Percentiles rank a stretch among this genome's conserved stretches.
Evolutionary conservation across 495 filamentous ascomycete genomes (phyloP).

Genomic region (Penicillium alfredii): DNA sequence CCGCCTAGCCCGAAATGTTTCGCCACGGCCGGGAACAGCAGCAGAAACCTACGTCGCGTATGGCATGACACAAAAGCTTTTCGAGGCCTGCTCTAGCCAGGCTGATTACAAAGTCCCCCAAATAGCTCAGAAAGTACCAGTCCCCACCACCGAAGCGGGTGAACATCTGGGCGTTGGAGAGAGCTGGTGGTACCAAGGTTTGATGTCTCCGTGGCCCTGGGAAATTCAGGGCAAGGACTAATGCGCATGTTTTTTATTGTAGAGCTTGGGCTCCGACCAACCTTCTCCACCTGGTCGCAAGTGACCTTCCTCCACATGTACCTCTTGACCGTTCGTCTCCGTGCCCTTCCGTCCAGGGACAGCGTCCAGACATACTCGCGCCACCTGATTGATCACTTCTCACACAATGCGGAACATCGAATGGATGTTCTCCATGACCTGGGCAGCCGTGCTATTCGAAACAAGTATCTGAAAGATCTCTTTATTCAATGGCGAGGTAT

Average conservation of each 20-base stretch:
- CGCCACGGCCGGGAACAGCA: constrained; percentile 31
- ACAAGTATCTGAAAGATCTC: constrained; percentile 85
- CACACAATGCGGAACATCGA: constrained; percentile 80
- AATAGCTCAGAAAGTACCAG: constrained; percentile 42
- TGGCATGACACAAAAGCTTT: constrained; percentile 69
- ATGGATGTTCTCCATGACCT: constrained; percentile 74
- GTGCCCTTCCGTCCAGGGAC: constrained; percentile 59
- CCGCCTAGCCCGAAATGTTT: constrained; percentile 28
- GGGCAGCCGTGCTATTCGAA: constrained; percentile 56
- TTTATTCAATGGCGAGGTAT: constrained; percentile 88
- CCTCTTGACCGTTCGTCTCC: constrained; percentile 79
- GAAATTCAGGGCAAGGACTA: not conserved
- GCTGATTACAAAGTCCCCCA: constrained; percentile 68
- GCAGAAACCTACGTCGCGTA: constrained; percentile 72
- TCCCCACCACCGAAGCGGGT: constrained; percentile 61
- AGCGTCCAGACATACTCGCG: constrained; percentile 59
- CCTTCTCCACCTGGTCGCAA: constrained; percentile 93
- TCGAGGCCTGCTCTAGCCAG: constrained; percentile 68
- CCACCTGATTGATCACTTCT: constrained; percentile 86
- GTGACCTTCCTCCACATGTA: constrained; percentile 96
- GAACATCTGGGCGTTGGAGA: constrained; percentile 71
- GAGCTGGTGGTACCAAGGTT: constrained; percentile 82
- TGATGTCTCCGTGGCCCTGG: constrained; percentile 15
- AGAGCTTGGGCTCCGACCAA: constrained; percentile 64
- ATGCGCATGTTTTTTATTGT: not conserved